Conservation (phyloP, 768 basidiomycete genomes). For the Leucosporidium scottii region DNA sequence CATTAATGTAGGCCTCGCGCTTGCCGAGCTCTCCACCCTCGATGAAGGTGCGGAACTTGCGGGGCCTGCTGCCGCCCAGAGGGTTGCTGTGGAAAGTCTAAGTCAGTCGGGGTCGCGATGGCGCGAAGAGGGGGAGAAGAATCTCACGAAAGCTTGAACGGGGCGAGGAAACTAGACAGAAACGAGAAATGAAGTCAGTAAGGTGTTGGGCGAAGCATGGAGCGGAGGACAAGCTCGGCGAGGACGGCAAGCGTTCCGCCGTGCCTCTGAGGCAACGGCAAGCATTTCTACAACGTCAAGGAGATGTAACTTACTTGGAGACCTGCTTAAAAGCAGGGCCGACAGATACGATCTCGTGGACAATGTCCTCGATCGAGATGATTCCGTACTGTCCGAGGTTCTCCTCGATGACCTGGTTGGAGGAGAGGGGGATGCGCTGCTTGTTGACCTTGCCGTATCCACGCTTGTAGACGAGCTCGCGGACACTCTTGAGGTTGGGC, state of each 20-base stretch:
- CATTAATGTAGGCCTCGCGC: conserved; percentile 95
- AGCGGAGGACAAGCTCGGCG: too few relatives aligned
- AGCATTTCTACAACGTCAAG: too few relatives aligned
- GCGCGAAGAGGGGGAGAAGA: conserved; percentile 61
- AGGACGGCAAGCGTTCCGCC: too few relatives aligned
- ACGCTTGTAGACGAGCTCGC: conserved; percentile 98
- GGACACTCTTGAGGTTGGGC: conserved; percentile 91
- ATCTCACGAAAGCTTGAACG: conserved; percentile 80
- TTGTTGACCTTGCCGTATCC: conserved; percentile 98
- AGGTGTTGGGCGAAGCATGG: too few relatives aligned
- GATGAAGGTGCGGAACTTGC: conserved; percentile 8
- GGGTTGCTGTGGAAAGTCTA: background rate
- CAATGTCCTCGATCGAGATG: conserved; percentile 92
- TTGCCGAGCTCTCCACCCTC: conserved; percentile 53
- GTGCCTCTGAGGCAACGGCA: too few relatives aligned
- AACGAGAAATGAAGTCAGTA: background rate
- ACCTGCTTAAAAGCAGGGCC: conserved; percentile 99
- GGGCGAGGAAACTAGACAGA: conserved; percentile 89
- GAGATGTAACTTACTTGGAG: conserved; percentile 5
- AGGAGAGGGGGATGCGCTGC: conserved; percentile 90
- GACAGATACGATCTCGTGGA: conserved; percentile 89
- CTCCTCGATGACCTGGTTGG: conserved; percentile 88
- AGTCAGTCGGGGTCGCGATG: background rate
- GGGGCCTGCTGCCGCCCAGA: background rate
- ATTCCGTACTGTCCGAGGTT: conserved; percentile 88